A percentile compares a stretch with the other conserved stretches of the same genome.
Evolutionary conservation across 257 asterid species (phyloP).

Genomic region (Nicotiana attenuata): DNA sequence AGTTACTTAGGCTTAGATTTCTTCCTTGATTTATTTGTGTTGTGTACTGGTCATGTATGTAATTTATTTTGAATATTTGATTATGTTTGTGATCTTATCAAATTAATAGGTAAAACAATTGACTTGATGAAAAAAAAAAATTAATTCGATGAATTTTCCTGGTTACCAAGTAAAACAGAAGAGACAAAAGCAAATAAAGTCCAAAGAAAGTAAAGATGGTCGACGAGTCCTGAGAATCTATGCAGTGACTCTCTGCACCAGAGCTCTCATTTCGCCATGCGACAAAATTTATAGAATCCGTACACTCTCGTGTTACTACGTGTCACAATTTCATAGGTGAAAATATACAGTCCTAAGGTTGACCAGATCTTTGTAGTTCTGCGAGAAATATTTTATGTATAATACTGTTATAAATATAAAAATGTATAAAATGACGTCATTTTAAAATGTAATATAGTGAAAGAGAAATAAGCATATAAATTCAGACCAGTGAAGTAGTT

Average conservation of each 20-base stretch:
- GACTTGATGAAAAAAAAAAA: no score
- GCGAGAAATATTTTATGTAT: background rate
- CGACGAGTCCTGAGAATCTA: background rate
- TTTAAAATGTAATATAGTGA: background rate
- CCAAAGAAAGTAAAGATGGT: slow-evolving; percentile 8
- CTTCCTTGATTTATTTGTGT: no score
- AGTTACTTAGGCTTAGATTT: no score
- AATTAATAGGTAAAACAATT: no score
- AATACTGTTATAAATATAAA: background rate
- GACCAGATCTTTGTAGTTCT: slow-evolving; percentile 8
- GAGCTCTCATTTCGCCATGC: slow-evolving; percentile 4
- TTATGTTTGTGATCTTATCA: no score
- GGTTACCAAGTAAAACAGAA: background rate
- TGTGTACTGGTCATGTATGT: no score
- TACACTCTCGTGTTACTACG: slow-evolving; percentile 14
- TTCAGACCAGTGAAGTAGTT: background rate
- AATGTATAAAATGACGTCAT: background rate
- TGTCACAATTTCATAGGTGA: slow-evolving; percentile 8
- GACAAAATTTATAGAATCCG: background rate
- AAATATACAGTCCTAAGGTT: background rate
- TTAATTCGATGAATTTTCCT: no score
- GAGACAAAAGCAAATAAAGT: slow-evolving; percentile 6
- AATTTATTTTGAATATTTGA: no score
- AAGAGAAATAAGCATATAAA: background rate
- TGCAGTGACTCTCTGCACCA: slow-evolving; percentile 7